These are phyloP conservation scores for Paraleonurus japonicus DNA, from an alignment of 257 asterid species.

Conservation along the genomic window DNA sequence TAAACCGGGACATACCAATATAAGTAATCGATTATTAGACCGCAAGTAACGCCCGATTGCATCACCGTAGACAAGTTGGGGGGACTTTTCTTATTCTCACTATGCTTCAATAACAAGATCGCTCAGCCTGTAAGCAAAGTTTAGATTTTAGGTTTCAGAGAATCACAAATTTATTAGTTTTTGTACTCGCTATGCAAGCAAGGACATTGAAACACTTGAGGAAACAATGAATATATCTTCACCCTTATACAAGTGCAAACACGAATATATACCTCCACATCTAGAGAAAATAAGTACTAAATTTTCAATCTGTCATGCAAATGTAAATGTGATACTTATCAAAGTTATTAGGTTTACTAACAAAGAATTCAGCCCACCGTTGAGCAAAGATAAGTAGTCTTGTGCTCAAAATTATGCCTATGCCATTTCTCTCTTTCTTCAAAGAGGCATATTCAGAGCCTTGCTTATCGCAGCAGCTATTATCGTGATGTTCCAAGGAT, in stretches of 20 bases:
- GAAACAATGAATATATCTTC: background rate
- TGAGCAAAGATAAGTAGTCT: slow-evolving; percentile 94
- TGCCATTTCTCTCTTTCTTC: slow-evolving; percentile 97
- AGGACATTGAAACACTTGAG: background rate
- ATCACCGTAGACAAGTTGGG: slow-evolving; percentile 52
- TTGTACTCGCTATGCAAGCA: background rate
- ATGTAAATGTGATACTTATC: background rate
- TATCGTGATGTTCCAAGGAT: slow-evolving; percentile 97
- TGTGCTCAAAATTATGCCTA: slow-evolving; percentile 74
- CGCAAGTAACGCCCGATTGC: slow-evolving; percentile 57
- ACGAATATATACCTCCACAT: slow-evolving; percentile 4
- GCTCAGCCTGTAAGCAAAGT: slow-evolving; percentile 63
- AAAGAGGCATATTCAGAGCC: slow-evolving; percentile 77
- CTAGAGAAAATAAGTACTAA: background rate
- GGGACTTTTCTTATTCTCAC: slow-evolving; percentile 71
- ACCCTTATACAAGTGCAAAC: background rate
- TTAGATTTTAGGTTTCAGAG: slow-evolving; percentile 10
- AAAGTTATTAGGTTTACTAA: slow-evolving; percentile 42
- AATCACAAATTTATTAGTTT: background rate
- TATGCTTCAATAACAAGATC: slow-evolving; percentile 93
- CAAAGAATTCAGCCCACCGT: slow-evolving; percentile 96
- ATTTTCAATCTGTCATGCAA: background rate
- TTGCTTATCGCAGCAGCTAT: slow-evolving; percentile 58
- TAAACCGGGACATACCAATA: slow-evolving; percentile 55
- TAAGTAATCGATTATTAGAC: slow-evolving; percentile 79